These are phyloP conservation scores for Paraglomus brasilianum DNA, from an alignment of 192 early-diverging fungal genomes.

Conservation along the genomic window DNA sequence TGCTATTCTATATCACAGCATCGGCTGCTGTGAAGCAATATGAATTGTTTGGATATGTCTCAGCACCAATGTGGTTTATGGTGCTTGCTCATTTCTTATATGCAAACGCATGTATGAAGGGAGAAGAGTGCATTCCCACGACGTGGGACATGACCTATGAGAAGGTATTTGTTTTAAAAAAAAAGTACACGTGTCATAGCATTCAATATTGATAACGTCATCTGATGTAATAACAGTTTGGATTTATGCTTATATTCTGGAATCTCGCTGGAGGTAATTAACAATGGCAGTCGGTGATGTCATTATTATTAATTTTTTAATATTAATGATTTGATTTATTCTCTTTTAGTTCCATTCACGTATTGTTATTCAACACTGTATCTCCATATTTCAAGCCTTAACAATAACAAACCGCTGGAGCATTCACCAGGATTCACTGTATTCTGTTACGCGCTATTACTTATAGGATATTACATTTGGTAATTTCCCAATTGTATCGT, in stretches of 20 bases:
- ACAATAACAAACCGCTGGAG: constrained; percentile 36
- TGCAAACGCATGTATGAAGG: constrained; percentile 49
- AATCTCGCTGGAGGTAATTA: constrained; percentile 44
- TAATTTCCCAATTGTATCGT: background rate
- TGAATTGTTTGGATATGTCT: constrained; percentile 41
- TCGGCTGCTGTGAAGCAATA: constrained; percentile 50
- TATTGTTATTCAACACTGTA: constrained; percentile 48
- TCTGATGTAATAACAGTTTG: constrained; percentile 15
- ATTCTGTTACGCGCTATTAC: constrained; percentile 36
- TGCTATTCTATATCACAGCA: constrained; percentile 49
- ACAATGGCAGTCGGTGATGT: background rate
- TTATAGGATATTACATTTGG: constrained; percentile 45
- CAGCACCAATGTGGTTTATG: constrained; percentile 43
- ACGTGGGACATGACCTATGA: constrained; percentile 56
- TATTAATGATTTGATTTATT: background rate
- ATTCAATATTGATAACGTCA: background rate
- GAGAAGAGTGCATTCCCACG: constrained; percentile 54
- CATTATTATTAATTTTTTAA: background rate
- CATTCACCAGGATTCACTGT: constrained; percentile 38
- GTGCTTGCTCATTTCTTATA: constrained; percentile 53
- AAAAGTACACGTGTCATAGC: background rate
- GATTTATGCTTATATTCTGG: constrained; percentile 56
- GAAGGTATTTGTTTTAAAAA: constrained; percentile 37
- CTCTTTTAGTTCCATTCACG: constrained; percentile 44
- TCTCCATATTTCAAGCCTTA: constrained; percentile 40